Conservation (phyloP, 306 rosid species). For the Ceratonia siliqua region DNA sequence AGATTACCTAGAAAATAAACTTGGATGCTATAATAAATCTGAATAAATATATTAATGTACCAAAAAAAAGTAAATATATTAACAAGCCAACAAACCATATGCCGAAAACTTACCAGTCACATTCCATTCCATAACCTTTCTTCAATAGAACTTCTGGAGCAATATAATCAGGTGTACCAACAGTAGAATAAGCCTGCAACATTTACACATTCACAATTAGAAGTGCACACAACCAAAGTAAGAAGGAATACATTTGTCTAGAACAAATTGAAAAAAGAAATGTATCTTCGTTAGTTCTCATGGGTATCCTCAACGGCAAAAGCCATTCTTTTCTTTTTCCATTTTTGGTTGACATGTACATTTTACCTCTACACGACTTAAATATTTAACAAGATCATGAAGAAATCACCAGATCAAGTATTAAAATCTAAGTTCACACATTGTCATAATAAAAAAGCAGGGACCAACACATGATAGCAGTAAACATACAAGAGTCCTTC, state of each 20-base stretch:
- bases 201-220: constrained; percentile 33
- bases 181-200: constrained; percentile 98
- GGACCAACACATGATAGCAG: constrained; percentile 16
- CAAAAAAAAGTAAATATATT: background rate
- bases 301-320: constrained; percentile 20
- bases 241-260: background rate
- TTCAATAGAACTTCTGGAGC: constrained; percentile 99
- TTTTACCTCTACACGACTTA: background rate
- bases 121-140: constrained; percentile 98
- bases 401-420: constrained; percentile 21
- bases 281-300: background rate
- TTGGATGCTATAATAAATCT: background rate
- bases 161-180: constrained; percentile 98
- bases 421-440: background rate
- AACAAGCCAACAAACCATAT: constrained; percentile 4
- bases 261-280: constrained; percentile 1
- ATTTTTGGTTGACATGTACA: constrained; percentile 15
- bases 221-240: constrained; percentile 14
- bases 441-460: constrained; percentile 20
- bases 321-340: background rate
- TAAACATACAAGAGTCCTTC: constrained; percentile 88
- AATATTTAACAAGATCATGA: constrained; percentile 10
- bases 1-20: constrained; percentile 27
- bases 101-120: constrained; percentile 83
- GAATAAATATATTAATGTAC: background rate